phyloP scores from a whole-genome alignment of 2,329 filamentous ascomycete species.

The Huntiella decipiens region DNA sequence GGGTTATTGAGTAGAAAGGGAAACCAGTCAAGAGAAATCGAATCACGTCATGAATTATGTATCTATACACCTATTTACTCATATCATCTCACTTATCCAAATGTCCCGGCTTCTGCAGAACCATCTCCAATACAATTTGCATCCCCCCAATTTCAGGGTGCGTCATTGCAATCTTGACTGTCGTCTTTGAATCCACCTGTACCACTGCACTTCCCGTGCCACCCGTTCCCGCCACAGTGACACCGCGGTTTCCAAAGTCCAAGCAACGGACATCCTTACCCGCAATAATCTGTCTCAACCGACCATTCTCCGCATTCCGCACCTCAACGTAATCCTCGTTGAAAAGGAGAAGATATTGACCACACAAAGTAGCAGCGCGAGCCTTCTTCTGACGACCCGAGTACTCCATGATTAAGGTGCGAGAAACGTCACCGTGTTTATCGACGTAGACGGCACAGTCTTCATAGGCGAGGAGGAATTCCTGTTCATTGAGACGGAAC shows the following conservation, averaged over 20 bases:
- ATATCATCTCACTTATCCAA: constrained; percentile 23
- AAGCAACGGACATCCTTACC: constrained; percentile 78
- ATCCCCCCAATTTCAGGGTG: constrained; percentile 71
- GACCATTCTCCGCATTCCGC: constrained; percentile 85
- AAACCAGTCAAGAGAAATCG: not conserved
- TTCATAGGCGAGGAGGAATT: constrained; percentile 85
- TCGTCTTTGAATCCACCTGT: constrained; percentile 32
- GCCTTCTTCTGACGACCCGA: constrained; percentile 73
- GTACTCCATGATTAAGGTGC: constrained; percentile 94
- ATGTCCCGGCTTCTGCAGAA: constrained; percentile 69
- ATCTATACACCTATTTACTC: not conserved
- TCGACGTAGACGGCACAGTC: constrained; percentile 96
- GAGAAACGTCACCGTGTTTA: constrained; percentile 88
- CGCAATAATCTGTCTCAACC: constrained; percentile 82
- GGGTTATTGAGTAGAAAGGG: constrained; percentile 5
- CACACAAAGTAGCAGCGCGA: constrained; percentile 69
- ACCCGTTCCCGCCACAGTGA: constrained; percentile 20
- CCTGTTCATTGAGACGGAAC: constrained; percentile 83
- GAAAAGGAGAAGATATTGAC: constrained; percentile 80
- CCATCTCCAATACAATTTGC: constrained; percentile 79
- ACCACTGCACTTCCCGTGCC: not conserved
- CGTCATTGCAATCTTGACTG: constrained; percentile 86
- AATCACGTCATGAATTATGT: not conserved
- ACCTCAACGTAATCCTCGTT: constrained; percentile 96
- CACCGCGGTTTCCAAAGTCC: constrained; percentile 59